Evolutionary conservation across 1,139 yeast genomes (phyloP).

Genomic region (Meyerozyma elateridarum): DNA sequence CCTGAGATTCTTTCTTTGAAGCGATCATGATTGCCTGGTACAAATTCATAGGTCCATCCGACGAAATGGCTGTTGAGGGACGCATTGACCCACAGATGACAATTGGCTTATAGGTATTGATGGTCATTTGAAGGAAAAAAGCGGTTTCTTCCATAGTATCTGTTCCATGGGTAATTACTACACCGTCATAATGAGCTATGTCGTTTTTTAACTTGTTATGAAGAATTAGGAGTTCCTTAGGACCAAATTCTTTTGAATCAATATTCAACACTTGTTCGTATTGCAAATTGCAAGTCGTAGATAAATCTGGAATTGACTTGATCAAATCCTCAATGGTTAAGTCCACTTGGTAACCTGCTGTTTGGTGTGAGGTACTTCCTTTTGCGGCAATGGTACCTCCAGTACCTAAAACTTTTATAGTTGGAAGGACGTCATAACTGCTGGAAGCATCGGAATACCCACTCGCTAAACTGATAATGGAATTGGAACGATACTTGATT

Average conservation of each 20-base stretch:
- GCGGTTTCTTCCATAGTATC: slow-evolving; percentile 72
- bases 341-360: slow-evolving; percentile 68
- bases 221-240: slow-evolving; percentile 30
- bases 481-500: slow-evolving; percentile 19
- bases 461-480: slow-evolving; percentile 14
- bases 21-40: slow-evolving; percentile 69
- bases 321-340: slow-evolving; percentile 60
- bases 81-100: slow-evolving; percentile 72
- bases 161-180: slow-evolving; percentile 69
- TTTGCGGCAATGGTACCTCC: slow-evolving; percentile 75
- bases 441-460: slow-evolving; percentile 12
- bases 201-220: slow-evolving; percentile 41
- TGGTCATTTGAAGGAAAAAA: slow-evolving; percentile 57
- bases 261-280: slow-evolving; percentile 63
- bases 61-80: slow-evolving; percentile 64
- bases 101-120: slow-evolving; percentile 54
- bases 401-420: slow-evolving; percentile 59
- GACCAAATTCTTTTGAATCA: slow-evolving; percentile 60
- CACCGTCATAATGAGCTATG: slow-evolving; percentile 46
- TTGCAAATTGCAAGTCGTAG: slow-evolving; percentile 51
- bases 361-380: slow-evolving; percentile 50
- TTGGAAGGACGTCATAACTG: slow-evolving; percentile 24
- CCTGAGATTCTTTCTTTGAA: slow-evolving; percentile 42
- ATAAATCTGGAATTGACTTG: slow-evolving; percentile 55
- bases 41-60: slow-evolving; percentile 70